Evolutionary conservation across 2,329 filamentous ascomycete genomes (phyloP).

Genomic region (Hymenoscyphus linearis): DNA sequence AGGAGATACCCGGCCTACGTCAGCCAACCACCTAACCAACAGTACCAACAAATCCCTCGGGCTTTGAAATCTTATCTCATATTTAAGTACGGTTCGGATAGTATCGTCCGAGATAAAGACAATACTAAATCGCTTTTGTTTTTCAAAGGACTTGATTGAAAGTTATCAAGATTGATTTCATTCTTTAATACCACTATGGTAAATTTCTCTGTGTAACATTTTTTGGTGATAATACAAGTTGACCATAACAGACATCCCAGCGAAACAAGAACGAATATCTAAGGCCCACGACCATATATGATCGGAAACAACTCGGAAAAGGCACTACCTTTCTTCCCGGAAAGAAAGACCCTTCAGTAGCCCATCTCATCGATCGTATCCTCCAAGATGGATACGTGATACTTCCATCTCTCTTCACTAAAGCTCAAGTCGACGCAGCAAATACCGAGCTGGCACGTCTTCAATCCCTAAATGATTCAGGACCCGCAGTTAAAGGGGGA

Average conservation of each 20-base stretch:
- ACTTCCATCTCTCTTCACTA: conserved; percentile 32
- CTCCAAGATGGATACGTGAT: conserved; percentile 37
- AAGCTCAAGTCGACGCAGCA: conserved; percentile 31
- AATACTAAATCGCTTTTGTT: background rate
- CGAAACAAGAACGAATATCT: background rate
- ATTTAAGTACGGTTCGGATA: background rate
- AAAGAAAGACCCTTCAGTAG: conserved; percentile 23
- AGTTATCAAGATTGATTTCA: background rate
- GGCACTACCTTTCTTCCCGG: conserved; percentile 30
- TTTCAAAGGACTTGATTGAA: background rate
- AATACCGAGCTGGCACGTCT: conserved; percentile 34
- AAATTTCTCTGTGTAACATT: background rate
- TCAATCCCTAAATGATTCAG: conserved; percentile 20
- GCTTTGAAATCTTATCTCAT: background rate
- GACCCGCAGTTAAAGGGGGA: conserved; percentile 30
- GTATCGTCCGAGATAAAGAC: no score
- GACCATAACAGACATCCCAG: background rate
- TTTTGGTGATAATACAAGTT: background rate
- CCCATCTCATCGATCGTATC: conserved; percentile 29
- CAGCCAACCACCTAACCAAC: background rate
- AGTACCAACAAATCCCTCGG: background rate
- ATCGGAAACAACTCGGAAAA: conserved; percentile 23
- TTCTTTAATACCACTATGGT: background rate
- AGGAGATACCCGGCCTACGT: background rate
- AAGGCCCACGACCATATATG: background rate